These are phyloP conservation scores for Mycosphaerella arachidis DNA, from an alignment of 2,329 filamentous ascomycete genomes.

Conservation along the genomic window DNA sequence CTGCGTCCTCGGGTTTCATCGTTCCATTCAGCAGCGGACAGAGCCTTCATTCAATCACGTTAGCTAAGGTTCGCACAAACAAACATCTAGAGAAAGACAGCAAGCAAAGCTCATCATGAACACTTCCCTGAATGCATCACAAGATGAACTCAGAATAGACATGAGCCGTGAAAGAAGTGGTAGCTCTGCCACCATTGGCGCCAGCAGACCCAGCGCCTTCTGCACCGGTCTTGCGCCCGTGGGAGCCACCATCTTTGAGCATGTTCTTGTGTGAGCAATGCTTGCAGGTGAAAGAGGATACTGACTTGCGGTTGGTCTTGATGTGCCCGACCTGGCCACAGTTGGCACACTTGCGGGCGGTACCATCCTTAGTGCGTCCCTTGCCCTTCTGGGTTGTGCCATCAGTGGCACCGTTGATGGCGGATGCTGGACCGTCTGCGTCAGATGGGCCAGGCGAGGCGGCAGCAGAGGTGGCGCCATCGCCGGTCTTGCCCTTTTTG, in stretches of 20 bases:
- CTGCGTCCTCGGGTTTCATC: conserved; percentile 35
- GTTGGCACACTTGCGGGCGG: conserved; percentile 87
- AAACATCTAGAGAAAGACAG: conserved; percentile 11
- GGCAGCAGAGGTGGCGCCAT: conserved; percentile 42
- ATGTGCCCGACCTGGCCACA: conserved; percentile 96
- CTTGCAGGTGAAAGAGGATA: conserved; percentile 28
- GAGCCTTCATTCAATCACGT: conserved; percentile 51
- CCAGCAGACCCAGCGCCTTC: conserved; percentile 6
- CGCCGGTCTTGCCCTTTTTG: conserved; percentile 54
- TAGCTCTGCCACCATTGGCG: conserved; percentile 15
- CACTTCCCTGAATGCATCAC: conserved; percentile 9
- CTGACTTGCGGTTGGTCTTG: conserved; percentile 97
- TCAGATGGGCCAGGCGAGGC: conserved; percentile 42
- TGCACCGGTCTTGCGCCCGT: conserved; percentile 12
- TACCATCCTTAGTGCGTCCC: conserved; percentile 58
- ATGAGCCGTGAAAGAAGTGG: conserved; percentile 9
- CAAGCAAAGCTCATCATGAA: not conserved
- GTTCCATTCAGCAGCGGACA: conserved; percentile 83
- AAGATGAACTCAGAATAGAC: conserved; percentile 20
- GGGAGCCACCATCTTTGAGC: conserved; percentile 12
- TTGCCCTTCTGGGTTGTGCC: conserved; percentile 33
- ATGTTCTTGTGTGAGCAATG: conserved; percentile 10
- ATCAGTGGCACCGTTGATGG: conserved; percentile 18
- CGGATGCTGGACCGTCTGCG: conserved; percentile 39
- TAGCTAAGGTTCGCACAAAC: conserved; percentile 26